Conservation (phyloP, 2,329 filamentous ascomycete genomes). For the Leptodontidium sp. region DNA sequence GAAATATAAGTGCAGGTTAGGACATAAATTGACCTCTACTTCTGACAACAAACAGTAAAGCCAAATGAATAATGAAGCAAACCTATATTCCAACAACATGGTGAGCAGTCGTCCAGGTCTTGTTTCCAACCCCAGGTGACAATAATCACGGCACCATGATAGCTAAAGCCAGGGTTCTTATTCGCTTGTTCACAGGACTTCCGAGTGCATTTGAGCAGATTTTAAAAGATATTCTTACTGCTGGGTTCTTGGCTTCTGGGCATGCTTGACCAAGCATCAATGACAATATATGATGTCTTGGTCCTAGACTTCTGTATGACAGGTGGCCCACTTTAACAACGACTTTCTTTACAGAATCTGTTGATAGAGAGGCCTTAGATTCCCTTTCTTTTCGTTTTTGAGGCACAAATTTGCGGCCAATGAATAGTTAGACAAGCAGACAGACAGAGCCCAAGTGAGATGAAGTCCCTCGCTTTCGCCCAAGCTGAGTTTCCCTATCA, state of each 20-base stretch:
- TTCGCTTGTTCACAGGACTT: background rate
- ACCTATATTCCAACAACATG: no score
- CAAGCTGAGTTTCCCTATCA: no score
- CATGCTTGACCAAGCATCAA: background rate
- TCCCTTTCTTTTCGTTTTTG: background rate
- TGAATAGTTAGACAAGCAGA: background rate
- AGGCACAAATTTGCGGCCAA: background rate
- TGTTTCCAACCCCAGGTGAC: no score
- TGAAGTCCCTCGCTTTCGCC: no score
- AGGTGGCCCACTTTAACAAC: background rate
- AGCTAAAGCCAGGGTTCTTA: background rate
- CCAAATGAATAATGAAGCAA: no score
- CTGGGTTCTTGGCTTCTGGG: background rate
- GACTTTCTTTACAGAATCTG: no score
- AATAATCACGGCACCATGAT: background rate
- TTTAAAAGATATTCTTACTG: background rate
- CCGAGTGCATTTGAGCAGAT: slow-evolving; percentile 3
- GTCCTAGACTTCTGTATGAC: background rate
- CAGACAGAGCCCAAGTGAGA: no score
- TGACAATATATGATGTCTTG: background rate
- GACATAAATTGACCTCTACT: no score
- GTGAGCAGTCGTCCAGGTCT: no score
- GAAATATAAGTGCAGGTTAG: no score
- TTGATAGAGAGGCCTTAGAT: background rate
- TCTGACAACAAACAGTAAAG: no score